These are phyloP conservation scores for Corchorus olitorius DNA, from an alignment of 345 rosid species.

Conservation along the genomic window DNA sequence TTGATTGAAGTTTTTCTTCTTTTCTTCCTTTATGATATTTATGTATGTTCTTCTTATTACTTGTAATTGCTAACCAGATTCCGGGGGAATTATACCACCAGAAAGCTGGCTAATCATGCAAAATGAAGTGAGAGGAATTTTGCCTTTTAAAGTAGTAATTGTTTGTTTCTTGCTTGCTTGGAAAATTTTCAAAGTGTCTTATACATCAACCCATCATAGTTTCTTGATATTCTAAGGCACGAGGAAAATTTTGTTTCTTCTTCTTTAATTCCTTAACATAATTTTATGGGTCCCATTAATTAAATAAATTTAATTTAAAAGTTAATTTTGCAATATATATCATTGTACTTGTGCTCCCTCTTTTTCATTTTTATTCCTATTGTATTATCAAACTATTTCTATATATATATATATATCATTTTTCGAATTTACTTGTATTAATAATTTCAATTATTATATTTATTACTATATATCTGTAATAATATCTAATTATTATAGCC, in stretches of 20 bases:
- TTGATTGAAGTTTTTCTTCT: not conserved
- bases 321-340: not conserved
- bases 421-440: slow-evolving; percentile 5
- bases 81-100: not conserved
- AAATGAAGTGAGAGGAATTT: not conserved
- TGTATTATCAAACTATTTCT: not conserved
- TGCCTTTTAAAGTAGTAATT: slow-evolving; percentile 12
- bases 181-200: not conserved
- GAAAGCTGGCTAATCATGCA: slow-evolving; percentile 7
- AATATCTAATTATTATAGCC: too few relatives aligned
- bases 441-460: not conserved
- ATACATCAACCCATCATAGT: not conserved
- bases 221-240: not conserved
- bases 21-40: not conserved
- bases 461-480: not conserved
- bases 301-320: not conserved
- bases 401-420: slow-evolving; percentile 6
- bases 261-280: not conserved
- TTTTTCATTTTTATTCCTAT: not conserved
- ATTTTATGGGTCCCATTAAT: not conserved
- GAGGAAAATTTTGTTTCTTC: not conserved
- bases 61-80: not conserved
- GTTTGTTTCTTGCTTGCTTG: not conserved
- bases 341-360: not conserved
- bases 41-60: too few relatives aligned